Conservation (phyloP, 1,284 basidiomycete species). For the Jaminaea rosea region DNA sequence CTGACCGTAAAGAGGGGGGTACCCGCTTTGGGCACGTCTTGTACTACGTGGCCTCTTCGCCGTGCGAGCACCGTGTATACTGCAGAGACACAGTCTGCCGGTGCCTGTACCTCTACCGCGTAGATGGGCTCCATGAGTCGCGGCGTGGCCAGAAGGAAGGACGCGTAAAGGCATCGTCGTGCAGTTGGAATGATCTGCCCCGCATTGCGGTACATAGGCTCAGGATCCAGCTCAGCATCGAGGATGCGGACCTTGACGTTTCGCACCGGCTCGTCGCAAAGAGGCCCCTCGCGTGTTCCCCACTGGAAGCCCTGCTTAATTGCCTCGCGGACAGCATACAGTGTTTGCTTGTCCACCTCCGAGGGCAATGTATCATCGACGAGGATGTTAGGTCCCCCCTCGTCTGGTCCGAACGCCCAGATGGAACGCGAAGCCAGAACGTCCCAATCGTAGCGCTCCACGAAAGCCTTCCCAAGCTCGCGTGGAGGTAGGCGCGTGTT, state of each 20-base stretch:
- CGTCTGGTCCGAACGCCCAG: conserved; percentile 99
- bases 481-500: conserved; percentile 33
- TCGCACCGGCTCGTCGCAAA: conserved; percentile 97
- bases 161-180: conserved; percentile 95
- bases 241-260: conserved; percentile 95
- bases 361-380: conserved; percentile 93
- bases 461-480: conserved; percentile 32
- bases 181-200: conserved; percentile 98
- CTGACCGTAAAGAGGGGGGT: conserved; percentile 95
- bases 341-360: conserved; percentile 86
- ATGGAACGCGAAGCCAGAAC: conserved; percentile 90
- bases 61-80: conserved; percentile 95
- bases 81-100: conserved; percentile 93
- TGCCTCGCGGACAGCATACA: conserved; percentile 81
- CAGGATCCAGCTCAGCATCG: conserved; percentile 79
- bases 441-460: conserved; percentile 88
- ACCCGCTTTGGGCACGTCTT: conserved; percentile 93
- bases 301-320: conserved; percentile 99
- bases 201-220: conserved; percentile 93
- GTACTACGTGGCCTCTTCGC: conserved; percentile 91
- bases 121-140: conserved; percentile 80
- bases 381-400: conserved; percentile 75
- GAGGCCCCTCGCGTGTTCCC: conserved; percentile 90
- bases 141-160: conserved; percentile 69
- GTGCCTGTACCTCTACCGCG: conserved; percentile 95